Conservation (phyloP, 1,284 basidiomycete genomes). For the Takashimella koratensis region DNA sequence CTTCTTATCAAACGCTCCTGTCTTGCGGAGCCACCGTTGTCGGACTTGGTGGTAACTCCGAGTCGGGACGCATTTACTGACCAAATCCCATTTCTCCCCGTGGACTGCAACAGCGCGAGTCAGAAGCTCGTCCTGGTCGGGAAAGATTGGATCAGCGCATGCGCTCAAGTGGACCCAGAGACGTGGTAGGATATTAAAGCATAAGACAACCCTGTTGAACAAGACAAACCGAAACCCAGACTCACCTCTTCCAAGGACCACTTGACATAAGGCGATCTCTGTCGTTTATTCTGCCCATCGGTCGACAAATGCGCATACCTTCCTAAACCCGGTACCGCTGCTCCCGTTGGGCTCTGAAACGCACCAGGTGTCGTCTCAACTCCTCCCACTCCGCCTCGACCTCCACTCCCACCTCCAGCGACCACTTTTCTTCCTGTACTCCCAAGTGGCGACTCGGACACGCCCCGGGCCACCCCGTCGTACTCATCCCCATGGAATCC, state of each 20-base stretch:
- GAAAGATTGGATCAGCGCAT: no score
- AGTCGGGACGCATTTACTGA: conserved; percentile 45
- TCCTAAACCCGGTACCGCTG: conserved; percentile 42
- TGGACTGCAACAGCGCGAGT: conserved; percentile 45
- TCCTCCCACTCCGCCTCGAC: conserved; percentile 6
- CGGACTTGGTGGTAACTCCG: conserved; percentile 48
- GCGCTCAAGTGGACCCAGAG: no score
- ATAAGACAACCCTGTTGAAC: no score
- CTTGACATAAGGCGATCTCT: conserved; percentile 45
- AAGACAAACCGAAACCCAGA: no score
- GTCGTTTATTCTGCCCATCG: conserved; percentile 36
- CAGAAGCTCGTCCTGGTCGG: conserved; percentile 40
- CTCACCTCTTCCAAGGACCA: conserved; percentile 48
- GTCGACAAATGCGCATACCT: conserved; percentile 45
- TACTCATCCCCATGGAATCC: no score
- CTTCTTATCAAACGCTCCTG: conserved; percentile 48
- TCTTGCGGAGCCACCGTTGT: conserved; percentile 46
- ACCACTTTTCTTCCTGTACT: no score
- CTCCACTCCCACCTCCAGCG: no score
- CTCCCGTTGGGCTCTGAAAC: conserved; percentile 37
- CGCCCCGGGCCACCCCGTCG: no score
- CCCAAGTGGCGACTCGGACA: no score
- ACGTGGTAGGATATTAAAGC: no score
- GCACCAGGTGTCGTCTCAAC: conserved; percentile 9
- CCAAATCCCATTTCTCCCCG: conserved; percentile 49